These are phyloP conservation scores for Sphagnum magellanicum DNA, from an alignment of 228 moss, liverwort and hornwort species.

Conservation along the genomic window DNA sequence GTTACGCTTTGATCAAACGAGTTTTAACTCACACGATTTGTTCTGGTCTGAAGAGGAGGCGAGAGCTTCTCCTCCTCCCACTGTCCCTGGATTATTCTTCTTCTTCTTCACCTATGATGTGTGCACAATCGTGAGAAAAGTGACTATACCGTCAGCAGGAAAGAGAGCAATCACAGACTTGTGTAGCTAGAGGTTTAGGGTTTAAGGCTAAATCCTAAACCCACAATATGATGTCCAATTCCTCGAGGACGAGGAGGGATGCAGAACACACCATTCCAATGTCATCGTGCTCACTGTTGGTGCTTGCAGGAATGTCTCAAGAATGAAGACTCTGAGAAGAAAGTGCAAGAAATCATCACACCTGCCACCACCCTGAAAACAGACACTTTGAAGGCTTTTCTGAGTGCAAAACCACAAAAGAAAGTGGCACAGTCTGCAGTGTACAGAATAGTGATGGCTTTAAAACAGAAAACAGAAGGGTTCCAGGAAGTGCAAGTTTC, in stretches of 20 bases:
- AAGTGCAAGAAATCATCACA: not conserved
- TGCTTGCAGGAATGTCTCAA: not conserved
- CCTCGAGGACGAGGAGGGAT: not conserved
- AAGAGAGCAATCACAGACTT: too few relatives aligned
- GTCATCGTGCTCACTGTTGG: not conserved
- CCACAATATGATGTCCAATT: too few relatives aligned
- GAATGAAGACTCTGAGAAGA: not conserved
- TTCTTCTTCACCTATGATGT: not conserved
- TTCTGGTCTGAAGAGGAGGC: conserved; percentile 56
- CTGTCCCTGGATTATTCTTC: not conserved
- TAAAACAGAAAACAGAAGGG: not conserved
- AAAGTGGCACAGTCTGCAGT: not conserved
- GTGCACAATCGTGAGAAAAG: not conserved
- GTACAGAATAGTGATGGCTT: not conserved
- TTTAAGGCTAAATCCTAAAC: too few relatives aligned
- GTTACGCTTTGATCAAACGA: conserved; percentile 9
- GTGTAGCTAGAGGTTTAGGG: too few relatives aligned
- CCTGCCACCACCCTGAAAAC: not conserved
- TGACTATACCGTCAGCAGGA: too few relatives aligned
- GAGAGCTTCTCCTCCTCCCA: not conserved
- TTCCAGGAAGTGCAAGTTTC: not conserved
- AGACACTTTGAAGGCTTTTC: not conserved
- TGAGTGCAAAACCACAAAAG: not conserved
- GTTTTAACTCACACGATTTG: conserved; percentile 33
- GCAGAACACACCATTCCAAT: not conserved